phyloP scores from a whole-genome alignment of 139 green algal genomes.

The Deuterostichococcus epilithicus region DNA sequence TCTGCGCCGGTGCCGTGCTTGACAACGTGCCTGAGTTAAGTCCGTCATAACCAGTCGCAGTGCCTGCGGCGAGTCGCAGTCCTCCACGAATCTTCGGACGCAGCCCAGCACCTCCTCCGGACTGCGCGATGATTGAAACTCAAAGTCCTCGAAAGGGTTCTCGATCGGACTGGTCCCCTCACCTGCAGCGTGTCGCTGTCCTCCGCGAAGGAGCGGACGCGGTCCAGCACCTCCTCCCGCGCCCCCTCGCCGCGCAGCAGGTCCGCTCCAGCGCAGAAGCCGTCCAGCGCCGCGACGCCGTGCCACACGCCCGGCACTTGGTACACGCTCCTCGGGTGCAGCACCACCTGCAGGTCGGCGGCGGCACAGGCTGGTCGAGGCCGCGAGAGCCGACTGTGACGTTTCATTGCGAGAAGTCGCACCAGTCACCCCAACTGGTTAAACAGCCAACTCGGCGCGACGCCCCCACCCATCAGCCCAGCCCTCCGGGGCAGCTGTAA shows the following conservation, averaged over 20 bases:
- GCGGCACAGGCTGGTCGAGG: neutral
- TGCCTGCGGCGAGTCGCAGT: neutral
- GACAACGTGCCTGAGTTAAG: neutral
- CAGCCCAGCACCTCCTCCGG: too few relatives aligned
- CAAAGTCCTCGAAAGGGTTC: neutral
- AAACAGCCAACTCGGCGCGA: too few relatives aligned
- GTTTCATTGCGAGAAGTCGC: too few relatives aligned
- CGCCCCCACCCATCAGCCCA: too few relatives aligned
- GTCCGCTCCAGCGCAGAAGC: conserved; percentile 32
- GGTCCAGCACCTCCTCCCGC: conserved; percentile 46
- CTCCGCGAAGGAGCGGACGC: conserved; percentile 46
- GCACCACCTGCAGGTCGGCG: conserved; percentile 62
- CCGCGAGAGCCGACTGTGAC: neutral
- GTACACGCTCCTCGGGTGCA: conserved; percentile 40
- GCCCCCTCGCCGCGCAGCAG: conserved; percentile 11
- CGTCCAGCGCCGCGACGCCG: conserved; percentile 18
- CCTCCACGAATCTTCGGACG: too few relatives aligned
- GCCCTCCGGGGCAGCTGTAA: too few relatives aligned
- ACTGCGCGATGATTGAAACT: too few relatives aligned
- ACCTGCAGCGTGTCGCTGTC: conserved; percentile 52
- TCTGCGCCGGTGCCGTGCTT: neutral
- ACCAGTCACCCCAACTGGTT: too few relatives aligned
- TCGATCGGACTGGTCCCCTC: too few relatives aligned
- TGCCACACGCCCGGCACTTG: conserved; percentile 52
- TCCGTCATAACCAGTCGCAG: neutral